Evolutionary conservation across 129 eudicot species (phyloP).

Genomic region (Helichrysum umbraculigerum): DNA sequence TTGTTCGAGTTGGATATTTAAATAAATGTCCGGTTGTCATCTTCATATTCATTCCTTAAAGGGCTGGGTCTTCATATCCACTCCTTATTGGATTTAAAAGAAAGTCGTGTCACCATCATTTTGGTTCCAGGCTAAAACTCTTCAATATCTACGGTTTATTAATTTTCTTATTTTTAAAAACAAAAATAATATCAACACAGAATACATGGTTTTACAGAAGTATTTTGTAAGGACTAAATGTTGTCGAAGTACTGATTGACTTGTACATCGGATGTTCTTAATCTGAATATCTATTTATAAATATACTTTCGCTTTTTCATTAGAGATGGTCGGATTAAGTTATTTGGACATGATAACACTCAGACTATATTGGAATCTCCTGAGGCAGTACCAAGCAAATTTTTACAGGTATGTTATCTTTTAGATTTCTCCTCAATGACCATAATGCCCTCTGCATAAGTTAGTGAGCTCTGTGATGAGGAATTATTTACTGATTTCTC

Average conservation of each 20-base stretch:
- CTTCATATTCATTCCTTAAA: too few species aligned
- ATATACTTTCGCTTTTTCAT: slow-evolving; percentile 8
- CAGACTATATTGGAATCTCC: slow-evolving; percentile 76
- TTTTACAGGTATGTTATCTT: slow-evolving; percentile 55
- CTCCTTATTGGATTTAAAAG: too few species aligned
- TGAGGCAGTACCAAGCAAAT: slow-evolving; percentile 65
- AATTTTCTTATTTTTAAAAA: background rate
- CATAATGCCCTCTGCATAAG: slow-evolving; percentile 18
- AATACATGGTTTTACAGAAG: slow-evolving; percentile 6
- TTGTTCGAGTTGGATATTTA: too few species aligned
- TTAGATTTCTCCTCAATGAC: slow-evolving; percentile 4
- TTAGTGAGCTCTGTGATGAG: slow-evolving; percentile 6
- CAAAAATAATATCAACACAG: background rate
- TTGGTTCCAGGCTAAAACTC: too few species aligned
- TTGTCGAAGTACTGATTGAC: background rate
- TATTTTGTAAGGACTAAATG: background rate
- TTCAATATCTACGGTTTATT: background rate
- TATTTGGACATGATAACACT: slow-evolving; percentile 82
- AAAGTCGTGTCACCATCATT: too few species aligned
- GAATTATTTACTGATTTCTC: slow-evolving; percentile 12
- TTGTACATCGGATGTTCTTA: slow-evolving; percentile 9
- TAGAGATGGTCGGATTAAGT: slow-evolving; percentile 91
- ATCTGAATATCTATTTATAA: slow-evolving; percentile 9
- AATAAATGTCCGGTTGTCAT: too few species aligned
- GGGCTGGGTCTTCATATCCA: too few species aligned